phyloP scores from a whole-genome alignment of 2,329 filamentous ascomycete species.

The Ambrosiella beaveri region DNA sequence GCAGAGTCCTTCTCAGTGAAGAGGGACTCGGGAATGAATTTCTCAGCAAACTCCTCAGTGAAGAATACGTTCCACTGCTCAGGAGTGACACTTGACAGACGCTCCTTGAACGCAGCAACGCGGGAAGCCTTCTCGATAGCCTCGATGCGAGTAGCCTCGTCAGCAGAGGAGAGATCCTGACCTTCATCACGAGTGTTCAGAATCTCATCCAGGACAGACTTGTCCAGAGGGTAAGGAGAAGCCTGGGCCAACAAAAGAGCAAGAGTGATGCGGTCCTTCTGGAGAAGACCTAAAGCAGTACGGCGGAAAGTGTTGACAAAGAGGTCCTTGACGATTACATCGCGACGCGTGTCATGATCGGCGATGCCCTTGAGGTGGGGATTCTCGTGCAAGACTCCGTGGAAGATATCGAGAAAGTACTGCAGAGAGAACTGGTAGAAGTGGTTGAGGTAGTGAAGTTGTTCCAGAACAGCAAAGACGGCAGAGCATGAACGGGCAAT shows the following conservation, averaged over 20 bases:
- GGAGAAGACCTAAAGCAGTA: constrained; percentile 80
- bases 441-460: constrained; percentile 95
- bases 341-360: constrained; percentile 62
- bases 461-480: constrained; percentile 90
- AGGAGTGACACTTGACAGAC: constrained; percentile 42
- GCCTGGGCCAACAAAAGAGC: constrained; percentile 92
- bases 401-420: constrained; percentile 97
- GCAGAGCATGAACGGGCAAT: constrained; percentile 92
- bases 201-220: constrained; percentile 68
- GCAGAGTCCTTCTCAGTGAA: constrained; percentile 35
- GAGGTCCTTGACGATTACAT: constrained; percentile 78
- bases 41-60: constrained; percentile 70
- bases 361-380: constrained; percentile 51
- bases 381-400: constrained; percentile 70
- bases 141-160: constrained; percentile 33
- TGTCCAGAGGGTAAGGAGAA: constrained; percentile 92
- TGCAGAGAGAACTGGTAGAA: constrained; percentile 99
- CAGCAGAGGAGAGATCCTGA: constrained; percentile 47
- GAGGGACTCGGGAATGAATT: constrained; percentile 63
- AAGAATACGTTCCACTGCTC: constrained; percentile 70
- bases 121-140: constrained; percentile 51
- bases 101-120: constrained; percentile 55
- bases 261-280: constrained; percentile 85
- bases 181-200: constrained; percentile 63
- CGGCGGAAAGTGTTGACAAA: constrained; percentile 85